Conservation (phyloP, 129 eudicot species). For the Saposhnikovia divaricata region DNA sequence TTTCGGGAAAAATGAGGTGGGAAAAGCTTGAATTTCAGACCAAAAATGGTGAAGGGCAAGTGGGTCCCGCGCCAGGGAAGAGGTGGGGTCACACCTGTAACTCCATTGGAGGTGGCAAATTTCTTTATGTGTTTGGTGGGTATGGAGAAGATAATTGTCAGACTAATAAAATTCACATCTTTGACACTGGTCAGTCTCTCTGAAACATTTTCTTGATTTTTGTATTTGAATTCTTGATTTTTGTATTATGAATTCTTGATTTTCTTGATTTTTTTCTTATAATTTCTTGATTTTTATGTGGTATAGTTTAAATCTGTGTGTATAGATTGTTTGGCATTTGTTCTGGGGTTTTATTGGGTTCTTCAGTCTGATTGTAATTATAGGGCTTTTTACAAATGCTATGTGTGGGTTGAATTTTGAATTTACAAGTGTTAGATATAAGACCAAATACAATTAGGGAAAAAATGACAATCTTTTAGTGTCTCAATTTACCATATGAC, state of each 20-base stretch:
- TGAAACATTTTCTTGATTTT: background rate
- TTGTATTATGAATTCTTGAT: background rate
- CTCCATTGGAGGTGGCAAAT: slow-evolving; percentile 82
- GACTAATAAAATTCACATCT: slow-evolving; percentile 80
- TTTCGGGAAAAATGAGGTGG: slow-evolving; percentile 56
- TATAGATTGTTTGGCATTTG: background rate
- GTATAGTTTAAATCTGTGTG: background rate
- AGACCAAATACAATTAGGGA: background rate
- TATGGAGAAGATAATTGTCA: slow-evolving; percentile 81
- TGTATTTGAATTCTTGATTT: background rate
- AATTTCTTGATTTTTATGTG: background rate
- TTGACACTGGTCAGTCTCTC: slow-evolving; percentile 53
- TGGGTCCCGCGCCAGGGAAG: slow-evolving; percentile 54
- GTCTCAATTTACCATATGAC: background rate
- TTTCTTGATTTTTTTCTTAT: background rate
- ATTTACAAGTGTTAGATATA: background rate
- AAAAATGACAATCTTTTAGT: no score
- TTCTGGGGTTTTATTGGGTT: background rate
- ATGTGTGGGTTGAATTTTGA: background rate
- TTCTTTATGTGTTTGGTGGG: slow-evolving; percentile 86
- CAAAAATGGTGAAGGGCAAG: slow-evolving; percentile 10
- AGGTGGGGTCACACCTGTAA: slow-evolving; percentile 99
- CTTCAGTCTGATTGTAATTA: background rate
- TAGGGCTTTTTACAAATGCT: background rate
- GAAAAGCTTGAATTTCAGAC: slow-evolving; percentile 40